Percentiles rank a stretch among this genome's conserved stretches.
These are phyloP conservation scores for Aechmea fasciata DNA, from an alignment of 176 grass and related monocot genomes.

Conservation along the genomic window DNA sequence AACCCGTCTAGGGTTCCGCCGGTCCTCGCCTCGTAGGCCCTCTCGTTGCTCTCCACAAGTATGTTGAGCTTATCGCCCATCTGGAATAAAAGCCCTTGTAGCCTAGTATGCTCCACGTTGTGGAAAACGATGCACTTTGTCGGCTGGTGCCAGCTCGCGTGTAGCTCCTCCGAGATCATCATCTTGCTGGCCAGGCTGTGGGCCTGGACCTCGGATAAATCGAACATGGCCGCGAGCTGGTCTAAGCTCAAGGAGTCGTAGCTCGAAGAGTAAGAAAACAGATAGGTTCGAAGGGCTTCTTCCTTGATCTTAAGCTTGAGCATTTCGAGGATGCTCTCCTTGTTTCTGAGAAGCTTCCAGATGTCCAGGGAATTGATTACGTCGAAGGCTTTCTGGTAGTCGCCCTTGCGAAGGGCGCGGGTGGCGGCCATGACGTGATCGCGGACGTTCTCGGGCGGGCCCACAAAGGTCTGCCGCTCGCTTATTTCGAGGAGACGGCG, in stretches of 20 bases:
- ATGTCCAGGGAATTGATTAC: conserved; percentile 61
- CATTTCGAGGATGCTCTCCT: conserved; percentile 72
- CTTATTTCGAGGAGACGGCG: conserved; percentile 87
- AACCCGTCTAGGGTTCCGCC: conserved; percentile 77
- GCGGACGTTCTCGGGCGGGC: conserved; percentile 79
- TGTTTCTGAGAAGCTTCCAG: conserved; percentile 88
- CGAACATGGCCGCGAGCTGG: conserved; percentile 83
- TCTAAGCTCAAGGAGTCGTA: conserved; percentile 66
- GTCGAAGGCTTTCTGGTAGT: conserved; percentile 56
- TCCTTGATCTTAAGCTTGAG: conserved; percentile 84
- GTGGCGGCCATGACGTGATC: conserved; percentile 95
- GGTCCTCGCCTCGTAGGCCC: conserved; percentile 88
- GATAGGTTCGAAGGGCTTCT: conserved; percentile 79
- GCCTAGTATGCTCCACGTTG: conserved; percentile 74
- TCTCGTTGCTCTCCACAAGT: conserved; percentile 79
- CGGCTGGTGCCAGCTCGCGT: conserved; percentile 88
- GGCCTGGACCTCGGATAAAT: conserved; percentile 48
- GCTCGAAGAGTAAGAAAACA: conserved; percentile 64
- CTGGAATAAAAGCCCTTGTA: conserved; percentile 85
- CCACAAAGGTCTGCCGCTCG: conserved; percentile 85
- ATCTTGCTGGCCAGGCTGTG: conserved; percentile 89
- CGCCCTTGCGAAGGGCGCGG: conserved; percentile 62
- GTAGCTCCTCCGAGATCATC: conserved; percentile 90
- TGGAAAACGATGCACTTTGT: conserved; percentile 86
- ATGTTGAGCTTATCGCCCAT: conserved; percentile 84